Evolutionary conservation across 768 basidiomycete species (phyloP), one percentile per base, ranked within the genome.

Genomic region (Trametes gibbosa): DNA sequence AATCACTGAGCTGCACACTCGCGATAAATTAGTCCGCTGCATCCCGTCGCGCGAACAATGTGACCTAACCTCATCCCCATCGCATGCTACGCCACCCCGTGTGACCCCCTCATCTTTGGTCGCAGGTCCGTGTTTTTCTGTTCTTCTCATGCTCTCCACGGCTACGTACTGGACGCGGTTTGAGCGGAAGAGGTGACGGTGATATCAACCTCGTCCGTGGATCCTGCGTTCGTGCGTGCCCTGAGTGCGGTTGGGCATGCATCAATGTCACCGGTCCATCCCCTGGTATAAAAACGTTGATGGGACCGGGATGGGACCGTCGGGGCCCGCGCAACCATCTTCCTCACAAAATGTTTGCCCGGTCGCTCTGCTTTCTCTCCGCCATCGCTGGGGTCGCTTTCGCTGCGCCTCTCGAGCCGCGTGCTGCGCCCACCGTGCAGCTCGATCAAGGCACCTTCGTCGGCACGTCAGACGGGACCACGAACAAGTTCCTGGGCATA

Each of bases 381-480:
- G 14, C 27, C 21, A 16, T 62, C 21, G 50, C 40, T 17, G 45
- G 56, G 16, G n/a, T 25, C 17, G 53, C 42, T 6, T 29, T 56
- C 49, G 57, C 62, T 8, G 53, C 43, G 17, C 62, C 62, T 6
- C 40, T 54, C 24, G 55, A 25, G 14, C 50, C 42, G 45, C 53
- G 57, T 7, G 47, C 51, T 6, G 32, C 55, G 35, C 63, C 63
- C 23, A 60, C 51, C 4, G 55, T 60, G 1, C 50, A 55, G 25
- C 59, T 64, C 12, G 63, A 64, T 24, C 46, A 60, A 34, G 63
- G 59, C 19, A 64, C 63, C 2, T 64, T 64, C 47, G 29, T 64
- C 24, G 63, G 63, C 35, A 40, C 58, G 1, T 29, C 40, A 29
- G 54, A 57, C 35, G 63, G 56, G 7, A 46, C 21, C 10, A 39